phyloP scores from a whole-genome alignment of 169 alveolate species.

The Babesia ovata region DNA sequence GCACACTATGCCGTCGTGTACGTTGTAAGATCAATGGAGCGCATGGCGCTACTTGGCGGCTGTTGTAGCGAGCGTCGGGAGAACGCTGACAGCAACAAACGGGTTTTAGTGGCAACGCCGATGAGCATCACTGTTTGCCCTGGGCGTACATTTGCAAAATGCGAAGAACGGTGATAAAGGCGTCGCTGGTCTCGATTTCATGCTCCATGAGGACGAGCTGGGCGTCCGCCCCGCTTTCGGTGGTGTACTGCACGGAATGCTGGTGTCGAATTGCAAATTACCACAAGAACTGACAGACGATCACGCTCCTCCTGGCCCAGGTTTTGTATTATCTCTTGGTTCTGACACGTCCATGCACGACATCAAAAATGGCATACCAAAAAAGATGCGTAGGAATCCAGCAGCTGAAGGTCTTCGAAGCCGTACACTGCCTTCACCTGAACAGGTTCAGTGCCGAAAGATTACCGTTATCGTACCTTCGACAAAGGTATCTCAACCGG shows the following conservation, averaged over 20 bases:
- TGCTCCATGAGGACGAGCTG: slow-evolving; percentile 40
- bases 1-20: too few relatives aligned
- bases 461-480: slow-evolving; percentile 6
- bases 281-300: slow-evolving; percentile 65
- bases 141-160: slow-evolving; percentile 52
- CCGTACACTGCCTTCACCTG: slow-evolving; percentile 51
- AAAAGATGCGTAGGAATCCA: slow-evolving; percentile 6
- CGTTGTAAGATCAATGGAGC: too few relatives aligned
- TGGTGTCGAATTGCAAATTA: neutral
- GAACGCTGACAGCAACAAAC: too few relatives aligned
- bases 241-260: neutral
- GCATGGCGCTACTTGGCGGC: too few relatives aligned
- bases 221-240: slow-evolving; percentile 1
- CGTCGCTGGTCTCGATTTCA: slow-evolving; percentile 61
- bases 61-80: too few relatives aligned
- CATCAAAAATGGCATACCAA: neutral
- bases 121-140: neutral
- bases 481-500: slow-evolving; percentile 31
- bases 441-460: neutral
- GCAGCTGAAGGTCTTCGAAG: slow-evolving; percentile 36
- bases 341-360: neutral
- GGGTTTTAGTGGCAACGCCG: neutral
- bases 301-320: slow-evolving; percentile 33
- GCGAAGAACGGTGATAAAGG: slow-evolving; percentile 60
- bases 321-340: slow-evolving; percentile 10